Base-by-base conservation (phyloP, 2,329 filamentous ascomycete genomes). In the Calonectria henricotiae region DNA sequence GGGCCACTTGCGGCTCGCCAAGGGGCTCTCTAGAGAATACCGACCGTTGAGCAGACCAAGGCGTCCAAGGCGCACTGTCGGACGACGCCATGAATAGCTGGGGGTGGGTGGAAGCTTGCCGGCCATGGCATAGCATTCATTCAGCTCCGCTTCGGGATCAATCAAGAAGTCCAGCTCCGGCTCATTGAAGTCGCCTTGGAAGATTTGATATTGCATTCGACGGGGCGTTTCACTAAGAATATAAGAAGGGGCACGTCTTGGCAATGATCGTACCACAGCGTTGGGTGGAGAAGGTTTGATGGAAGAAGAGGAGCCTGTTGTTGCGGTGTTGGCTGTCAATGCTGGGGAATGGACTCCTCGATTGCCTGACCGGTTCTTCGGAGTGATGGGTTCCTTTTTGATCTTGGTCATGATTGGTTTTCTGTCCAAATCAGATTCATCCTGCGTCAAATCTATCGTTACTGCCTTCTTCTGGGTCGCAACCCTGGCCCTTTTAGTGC, bases 121-220 rank as follows among this genome's bases (percentile, higher is more conserved):
- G 2, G 32, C 20, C 32, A 55, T 25, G 32, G 51, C 32, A 7
- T 55, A 55, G 51, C 51, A 55, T 13, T 23, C n/a, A 25, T 23
- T 7, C 32, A 55, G 13, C 37, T 55, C 51, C 5, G 9, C 51
- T 17, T 39, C 32, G 8, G n/a, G 32, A 12, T 39, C 20, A 17
- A 55, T 23, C 12, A 37, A 39, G 15, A 49, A 30, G 46, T 55
- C 51, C 35, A 55, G 20, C 1, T 39, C 51, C 25, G 51, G 51
- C 13, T 55, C 51, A 39, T 55, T 55, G 20, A 55, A 55, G 27
- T 55, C 51, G n/a, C 51, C 51, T n/a, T 55, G 51, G 12, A 39
- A 23, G 51, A 39, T 25, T 9, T 32, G 51, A 15, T 37, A 37
- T 39, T 39, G 51, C 17, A 30, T 20, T 1, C 20, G n/a, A 17